Evolutionary conservation across 805 yeast genomes (phyloP), one percentile per base, ranked within the genome.

Genomic region (Hyphopichia homilentoma): DNA sequence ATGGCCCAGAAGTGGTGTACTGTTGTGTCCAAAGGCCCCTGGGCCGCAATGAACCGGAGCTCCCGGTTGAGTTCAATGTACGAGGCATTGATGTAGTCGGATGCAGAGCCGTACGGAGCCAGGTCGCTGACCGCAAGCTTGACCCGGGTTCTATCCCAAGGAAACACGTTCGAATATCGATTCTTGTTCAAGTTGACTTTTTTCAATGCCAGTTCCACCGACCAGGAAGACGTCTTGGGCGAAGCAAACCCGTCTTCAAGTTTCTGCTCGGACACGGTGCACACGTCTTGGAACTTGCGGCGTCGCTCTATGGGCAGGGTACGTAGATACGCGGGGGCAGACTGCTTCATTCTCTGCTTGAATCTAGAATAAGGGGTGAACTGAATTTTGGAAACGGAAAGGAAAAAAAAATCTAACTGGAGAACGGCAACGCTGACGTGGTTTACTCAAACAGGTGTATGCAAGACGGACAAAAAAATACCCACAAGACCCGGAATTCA

Each of bases 31-130:
- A 65, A 48, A 2, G 79, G 79, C 2, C 90, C 94, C 48, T 84
- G 94, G 2, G 83, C 66, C 0, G 87, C 84, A 20, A 84, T 79
- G 50, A 79, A 83, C n/a, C 39, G 42, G 5, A 32, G 17, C 9
- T 35, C 18, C 21, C 34, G 38, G 7, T 39, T 29, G 45, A 57
- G 25, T 2, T 34, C 26, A 16, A 65, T 48, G 32, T 52, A 48
- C 16, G 68, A 61, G 7, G 73, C 73, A 41, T 89, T 66, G 22
- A 63, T 61, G 39, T 65, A 66, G 40, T 65, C 68, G 13, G 12
- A 12, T 7, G 20, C 29, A 21, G 45, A 39, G n/a, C n/a, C n/a
- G n/a, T n/a, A n/a, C n/a, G n/a, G n/a, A 4, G 28, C 16, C 6
- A 21, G 39, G 4, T 33, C 16, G 7, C 17, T 17, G 3, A 47